Evolutionary conservation across 345 rosid genomes (phyloP).

Genomic region (Arabis hirsuta): DNA sequence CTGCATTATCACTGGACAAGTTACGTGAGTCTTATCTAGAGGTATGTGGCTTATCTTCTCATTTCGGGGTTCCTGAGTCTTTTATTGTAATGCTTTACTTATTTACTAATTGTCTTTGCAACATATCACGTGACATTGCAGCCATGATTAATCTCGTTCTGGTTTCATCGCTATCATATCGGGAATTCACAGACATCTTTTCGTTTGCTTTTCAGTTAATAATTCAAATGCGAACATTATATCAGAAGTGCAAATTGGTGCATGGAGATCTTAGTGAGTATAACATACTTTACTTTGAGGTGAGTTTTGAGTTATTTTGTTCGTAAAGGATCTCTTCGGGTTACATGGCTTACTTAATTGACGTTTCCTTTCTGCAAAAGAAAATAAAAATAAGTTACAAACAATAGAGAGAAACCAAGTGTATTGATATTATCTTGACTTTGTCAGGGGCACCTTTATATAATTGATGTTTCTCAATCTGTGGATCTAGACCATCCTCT

Average conservation of each 20-base stretch:
- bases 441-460: constrained; percentile 82
- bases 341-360: background rate
- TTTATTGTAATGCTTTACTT: background rate
- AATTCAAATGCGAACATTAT: constrained; percentile 75
- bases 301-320: constrained; percentile 37
- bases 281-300: constrained; percentile 93
- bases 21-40: constrained; percentile 89
- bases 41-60: constrained; percentile 50
- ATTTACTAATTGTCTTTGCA: background rate
- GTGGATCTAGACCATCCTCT: constrained; percentile 98
- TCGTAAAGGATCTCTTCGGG: constrained; percentile 10
- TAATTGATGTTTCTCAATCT: constrained; percentile 92
- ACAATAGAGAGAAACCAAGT: background rate
- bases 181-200: constrained; percentile 6
- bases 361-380: background rate
- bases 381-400: background rate
- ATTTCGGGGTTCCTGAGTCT: constrained; percentile 2
- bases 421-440: constrained; percentile 1
- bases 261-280: constrained; percentile 99
- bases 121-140: constrained; percentile 10
- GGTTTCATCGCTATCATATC: background rate
- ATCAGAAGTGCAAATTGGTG: constrained; percentile 94
- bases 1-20: constrained; percentile 78
- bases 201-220: constrained; percentile 58
- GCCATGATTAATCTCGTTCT: background rate